Base-by-base conservation (phyloP, 805 yeast genomes). In the Saccharomycopsis lassenensis region DNA sequence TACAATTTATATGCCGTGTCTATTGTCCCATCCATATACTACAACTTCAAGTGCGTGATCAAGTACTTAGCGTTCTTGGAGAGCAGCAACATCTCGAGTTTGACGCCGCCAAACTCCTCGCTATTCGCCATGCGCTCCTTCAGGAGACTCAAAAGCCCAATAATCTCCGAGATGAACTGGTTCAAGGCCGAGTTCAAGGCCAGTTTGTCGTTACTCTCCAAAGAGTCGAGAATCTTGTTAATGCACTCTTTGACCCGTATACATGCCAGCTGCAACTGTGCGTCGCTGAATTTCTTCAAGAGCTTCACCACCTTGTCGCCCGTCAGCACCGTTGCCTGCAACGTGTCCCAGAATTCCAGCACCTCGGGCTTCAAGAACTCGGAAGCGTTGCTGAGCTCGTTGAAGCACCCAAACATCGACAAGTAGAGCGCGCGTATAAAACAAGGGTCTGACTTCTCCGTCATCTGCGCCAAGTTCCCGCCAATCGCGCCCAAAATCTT, bases 361-460 rank as follows among this genome's bases (percentile, higher is more conserved):
- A 15, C 14, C 3, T 22, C 20, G 17, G 26, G 29, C 24, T 33
- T 33, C 18, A 63, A 40, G 2, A 63, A 46, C 33, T 45, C 48
- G 44, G 59, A 62, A 0, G 70, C 69, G 47, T 66, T 66, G 33
- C 52, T 53, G 29, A 66, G 38, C 46, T 66, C 72, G 45, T 58
- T 59, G 40, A 64, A 55, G 8, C 65, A 55, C 7, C 70, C 71
- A 48, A 51, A 65, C 12, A 64, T 45, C 4, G 65, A 57, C 28
- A 63, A 47, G 37, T 59, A 58, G 8, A 63, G 51, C 65, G 61
- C 58, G 39, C 69, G 43, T 10, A 65, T 59, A 45, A 64, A 64
- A 36, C 66, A 62, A 4, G 59, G 57, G 46, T 66, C 71, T 18
- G 61, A 58, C 30, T 60, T 61, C 18, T 50, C 52, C 4, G 61